Percentiles rank a stretch among this genome's conserved stretches.
Evolutionary conservation across 2,329 filamentous ascomycete genomes (phyloP).

Genomic region (Trichoderma sp.): DNA sequence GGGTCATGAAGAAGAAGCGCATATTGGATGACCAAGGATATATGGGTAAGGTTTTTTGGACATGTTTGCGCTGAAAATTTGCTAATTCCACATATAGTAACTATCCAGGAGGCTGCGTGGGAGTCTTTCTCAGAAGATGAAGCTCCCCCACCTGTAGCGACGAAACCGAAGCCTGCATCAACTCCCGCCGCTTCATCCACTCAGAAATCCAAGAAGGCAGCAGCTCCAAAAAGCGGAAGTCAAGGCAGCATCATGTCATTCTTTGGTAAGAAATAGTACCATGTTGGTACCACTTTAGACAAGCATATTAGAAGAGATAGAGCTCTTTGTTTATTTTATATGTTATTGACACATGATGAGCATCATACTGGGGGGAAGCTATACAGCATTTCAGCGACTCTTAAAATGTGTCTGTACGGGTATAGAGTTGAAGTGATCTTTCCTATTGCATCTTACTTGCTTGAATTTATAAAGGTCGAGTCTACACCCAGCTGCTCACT

Average conservation of each 20-base stretch:
- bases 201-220: slow-evolving; percentile 52
- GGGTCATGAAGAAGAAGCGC: slow-evolving; percentile 84
- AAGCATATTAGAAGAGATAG: neutral
- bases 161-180: slow-evolving; percentile 50
- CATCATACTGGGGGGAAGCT: neutral
- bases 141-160: slow-evolving; percentile 46
- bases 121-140: slow-evolving; percentile 94
- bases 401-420: neutral
- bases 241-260: slow-evolving; percentile 91
- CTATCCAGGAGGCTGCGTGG: slow-evolving; percentile 79
- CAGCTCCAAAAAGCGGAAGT: slow-evolving; percentile 47
- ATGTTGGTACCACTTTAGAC: neutral
- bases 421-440: neutral
- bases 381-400: neutral
- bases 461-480: neutral
- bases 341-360: neutral
- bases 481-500: slow-evolving; percentile 1
- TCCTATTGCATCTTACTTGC: neutral
- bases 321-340: neutral
- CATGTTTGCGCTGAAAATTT: neutral
- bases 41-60: slow-evolving; percentile 59
- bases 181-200: slow-evolving; percentile 46
- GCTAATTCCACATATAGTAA: slow-evolving; percentile 56
- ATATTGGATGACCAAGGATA: slow-evolving; percentile 87
- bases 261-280: slow-evolving; percentile 74